Percentiles rank a stretch among this genome's conserved stretches.
Evolutionary conservation across 2,329 filamentous ascomycete species (phyloP).

Genomic region (Didymella segeticola): DNA sequence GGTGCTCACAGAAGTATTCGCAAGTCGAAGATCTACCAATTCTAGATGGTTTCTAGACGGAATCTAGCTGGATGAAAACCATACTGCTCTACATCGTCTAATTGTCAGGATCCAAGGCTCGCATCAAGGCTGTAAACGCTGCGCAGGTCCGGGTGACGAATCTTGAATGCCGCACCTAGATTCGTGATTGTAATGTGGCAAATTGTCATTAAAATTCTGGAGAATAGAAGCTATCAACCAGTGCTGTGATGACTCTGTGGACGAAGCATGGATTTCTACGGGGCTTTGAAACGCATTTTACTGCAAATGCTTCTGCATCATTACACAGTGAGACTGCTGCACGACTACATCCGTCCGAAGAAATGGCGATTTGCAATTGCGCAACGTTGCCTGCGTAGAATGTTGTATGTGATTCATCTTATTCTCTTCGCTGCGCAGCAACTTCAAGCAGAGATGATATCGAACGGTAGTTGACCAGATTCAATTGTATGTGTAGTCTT

Average conservation of each 20-base stretch:
- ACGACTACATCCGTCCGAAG: no score
- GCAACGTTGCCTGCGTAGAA: background rate
- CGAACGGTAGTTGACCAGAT: no score
- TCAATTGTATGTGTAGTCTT: no score
- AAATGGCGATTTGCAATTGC: background rate
- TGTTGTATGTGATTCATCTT: background rate
- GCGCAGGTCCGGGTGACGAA: background rate
- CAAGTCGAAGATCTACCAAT: no score
- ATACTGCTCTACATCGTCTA: no score
- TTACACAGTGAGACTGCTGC: background rate
- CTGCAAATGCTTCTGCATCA: background rate
- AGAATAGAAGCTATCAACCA: background rate
- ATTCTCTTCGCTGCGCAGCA: no score
- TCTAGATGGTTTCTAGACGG: no score
- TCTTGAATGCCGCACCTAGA: no score
- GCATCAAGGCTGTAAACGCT: slow-evolving; percentile 1
- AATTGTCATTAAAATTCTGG: background rate
- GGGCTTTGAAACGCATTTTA: background rate
- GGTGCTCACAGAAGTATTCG: background rate
- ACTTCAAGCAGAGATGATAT: no score
- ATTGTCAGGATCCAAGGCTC: background rate
- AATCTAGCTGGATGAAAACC: no score
- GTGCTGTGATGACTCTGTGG: background rate
- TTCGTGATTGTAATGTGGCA: slow-evolving; percentile 13
- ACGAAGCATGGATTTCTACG: background rate